Base-by-base conservation (phyloP, 225 moss, liverwort and hornwort genomes). In the Takakia lepidozioides region DNA sequence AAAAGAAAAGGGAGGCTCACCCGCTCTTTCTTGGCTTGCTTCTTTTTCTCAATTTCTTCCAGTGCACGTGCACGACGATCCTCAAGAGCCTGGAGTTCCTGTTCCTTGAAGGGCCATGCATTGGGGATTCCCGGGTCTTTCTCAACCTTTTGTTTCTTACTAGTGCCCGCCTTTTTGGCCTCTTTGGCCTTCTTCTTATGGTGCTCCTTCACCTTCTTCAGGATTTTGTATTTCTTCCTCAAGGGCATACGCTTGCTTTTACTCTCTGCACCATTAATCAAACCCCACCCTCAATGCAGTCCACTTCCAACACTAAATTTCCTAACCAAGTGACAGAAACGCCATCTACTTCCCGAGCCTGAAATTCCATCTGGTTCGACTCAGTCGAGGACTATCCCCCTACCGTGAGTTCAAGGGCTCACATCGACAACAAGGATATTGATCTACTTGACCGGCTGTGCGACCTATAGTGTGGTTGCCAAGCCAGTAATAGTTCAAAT, bases 101-200 rank as follows among this genome's bases (percentile, higher is more conserved):
- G 86, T 49, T 95, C 93, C 61, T 62, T 82, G 16, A 95, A 95
- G 43, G 93, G 93, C 93, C 93, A 95, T 39, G 93, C 82, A 51
- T 89, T 95, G 1, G 93, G 93, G 56, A 95, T 95, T 42, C 93
- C 93, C 1, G 89, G 89, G 69, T 95, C 93, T 67, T 95, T 95
- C 59, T 89, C 86, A 20, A 63, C 67, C 64, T 80, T 95, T 22
- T 78, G 38, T 67, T 69, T 89, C 20, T 70, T 63, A 25, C 61
- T 64, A 37, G 54, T 49, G 14, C 84, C 83, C 42, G 78, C 32
- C 72, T 86, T 89, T 73, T 93, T 93, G 26, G 93, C 93, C 52
- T 89, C 86, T 59, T 84, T 93, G 5, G 70, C 83, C 61, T 89
- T 86, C 81, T 93, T 93, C 84, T 86, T 93, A 54, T 93, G 93